Evolutionary conservation across 2,329 filamentous ascomycete species (phyloP).

Genomic region (Neonectria coccinea): DNA sequence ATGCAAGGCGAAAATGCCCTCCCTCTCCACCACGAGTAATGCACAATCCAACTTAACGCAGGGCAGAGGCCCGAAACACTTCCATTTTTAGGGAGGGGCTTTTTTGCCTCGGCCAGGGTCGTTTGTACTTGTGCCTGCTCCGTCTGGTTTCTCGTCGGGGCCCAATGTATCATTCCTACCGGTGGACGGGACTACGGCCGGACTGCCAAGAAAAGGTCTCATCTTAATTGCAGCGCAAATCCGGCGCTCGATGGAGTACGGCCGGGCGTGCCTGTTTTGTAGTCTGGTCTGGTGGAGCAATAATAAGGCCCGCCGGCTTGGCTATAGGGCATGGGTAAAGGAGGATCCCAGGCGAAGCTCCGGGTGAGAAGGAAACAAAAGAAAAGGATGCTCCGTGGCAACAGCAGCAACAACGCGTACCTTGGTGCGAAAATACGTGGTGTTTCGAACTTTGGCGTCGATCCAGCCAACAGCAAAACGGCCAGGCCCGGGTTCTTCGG

Average conservation of each 20-base stretch:
- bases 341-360: constrained; percentile 8
- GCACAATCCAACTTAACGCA: not conserved
- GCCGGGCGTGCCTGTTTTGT: not conserved
- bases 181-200: constrained; percentile 32
- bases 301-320: constrained; percentile 2
- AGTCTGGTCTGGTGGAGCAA: constrained; percentile 31
- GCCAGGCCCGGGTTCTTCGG: constrained; percentile 20
- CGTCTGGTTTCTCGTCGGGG: constrained; percentile 15
- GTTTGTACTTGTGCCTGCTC: not conserved
- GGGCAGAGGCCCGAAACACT: not conserved
- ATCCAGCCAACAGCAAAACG: constrained; percentile 14
- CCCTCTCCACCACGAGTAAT: not conserved
- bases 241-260: constrained; percentile 13
- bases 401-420: constrained; percentile 16
- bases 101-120: not conserved
- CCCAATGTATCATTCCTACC: constrained; percentile 39
- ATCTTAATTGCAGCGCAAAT: constrained; percentile 44
- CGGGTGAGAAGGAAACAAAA: constrained; percentile 1
- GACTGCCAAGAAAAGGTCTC: constrained; percentile 42
- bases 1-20: not conserved
- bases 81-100: not conserved
- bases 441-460: constrained; percentile 11
- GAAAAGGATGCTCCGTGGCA: not conserved
- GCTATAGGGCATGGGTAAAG: constrained; percentile 6
- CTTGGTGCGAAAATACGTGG: not conserved